phyloP scores from a whole-genome alignment of 306 rosid genomes.

The Quercus engelmannii region DNA sequence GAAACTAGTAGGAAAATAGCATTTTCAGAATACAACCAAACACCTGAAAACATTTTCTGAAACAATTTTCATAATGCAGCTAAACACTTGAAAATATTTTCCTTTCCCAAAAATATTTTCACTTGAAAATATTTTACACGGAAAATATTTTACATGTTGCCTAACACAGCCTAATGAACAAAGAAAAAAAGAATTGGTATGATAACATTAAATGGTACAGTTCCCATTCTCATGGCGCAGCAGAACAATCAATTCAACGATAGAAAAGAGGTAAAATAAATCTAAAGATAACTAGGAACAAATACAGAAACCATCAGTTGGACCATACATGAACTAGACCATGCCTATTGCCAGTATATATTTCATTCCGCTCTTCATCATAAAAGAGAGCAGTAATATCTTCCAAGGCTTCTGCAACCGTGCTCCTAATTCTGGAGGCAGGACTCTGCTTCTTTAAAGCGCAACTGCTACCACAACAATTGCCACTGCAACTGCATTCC shows the following conservation, averaged over 20 bases:
- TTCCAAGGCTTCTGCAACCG: constrained; percentile 97
- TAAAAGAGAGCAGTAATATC: constrained; percentile 98
- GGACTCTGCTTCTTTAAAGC: constrained; percentile 50
- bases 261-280: constrained; percentile 29
- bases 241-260: constrained; percentile 35
- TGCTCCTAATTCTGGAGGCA: constrained; percentile 67
- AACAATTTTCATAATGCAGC: no score
- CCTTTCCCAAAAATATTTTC: no score
- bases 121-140: no score
- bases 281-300: constrained; percentile 23
- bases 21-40: no score
- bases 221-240: constrained; percentile 30
- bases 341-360: constrained; percentile 87
- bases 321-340: constrained; percentile 99
- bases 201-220: constrained; percentile 29
- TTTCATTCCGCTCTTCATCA: constrained; percentile 96
- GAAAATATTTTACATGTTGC: no score
- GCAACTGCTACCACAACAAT: constrained; percentile 37
- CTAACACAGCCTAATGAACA: background rate
- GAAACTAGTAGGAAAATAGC: no score
- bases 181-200: constrained; percentile 30
- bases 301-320: constrained; percentile 45
- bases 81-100: no score
- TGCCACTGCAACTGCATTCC: constrained; percentile 49
- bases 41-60: no score